Base-by-base conservation (phyloP, 2,329 filamentous ascomycete species). In the Apiospora aurea region DNA sequence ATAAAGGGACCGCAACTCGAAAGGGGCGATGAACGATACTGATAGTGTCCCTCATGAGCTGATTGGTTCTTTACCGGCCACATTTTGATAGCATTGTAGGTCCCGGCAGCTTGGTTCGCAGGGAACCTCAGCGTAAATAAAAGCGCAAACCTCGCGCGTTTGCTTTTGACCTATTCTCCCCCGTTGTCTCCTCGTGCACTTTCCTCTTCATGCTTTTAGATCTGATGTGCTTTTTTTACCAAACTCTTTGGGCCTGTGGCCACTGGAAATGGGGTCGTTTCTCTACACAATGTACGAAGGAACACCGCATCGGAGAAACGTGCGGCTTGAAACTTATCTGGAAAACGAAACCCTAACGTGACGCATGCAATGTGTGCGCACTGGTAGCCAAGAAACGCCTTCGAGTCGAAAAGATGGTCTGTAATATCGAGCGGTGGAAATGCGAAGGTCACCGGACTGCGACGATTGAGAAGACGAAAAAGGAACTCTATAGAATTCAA, bases 211-310 rank as follows among this genome's bases (percentile, higher is more conserved):
- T 61, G 6, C 38, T 38, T 16, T 38, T 10, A 61, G 26, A 61
- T 61, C 5, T 21, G 21, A 97, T 98, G 96, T 98, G 96, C 87
- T 98, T 96, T 87, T 98, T 95, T 87, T 94, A 98, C 79, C 93
- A 96, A 84, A 94, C 92, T 82, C 89, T 90, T 77, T 97, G 93
- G 89, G 83, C 83, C 72, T 98, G 96, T 85, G 93, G 93, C 80
- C 95, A 94, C 88, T 97, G 93, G 92, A 94, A 95, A 83, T 98
- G 95, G 95, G 93, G 94, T 76, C 93, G 92, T 85, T 98, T 98
- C 86, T 91, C 93, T 76, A 90, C 95, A 83, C 95, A 97, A 81
- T 98, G 96, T 88, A 92, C 93, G 83, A 95, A 94, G 83, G 96
- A 98, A 82, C 96, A 97, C 85, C 93, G 96, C 76, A 97, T 94